Evolutionary conservation across 768 basidiomycete genomes (phyloP), one percentile per base, ranked within the genome.

Genomic region (Lactifluus rugatus): DNA sequence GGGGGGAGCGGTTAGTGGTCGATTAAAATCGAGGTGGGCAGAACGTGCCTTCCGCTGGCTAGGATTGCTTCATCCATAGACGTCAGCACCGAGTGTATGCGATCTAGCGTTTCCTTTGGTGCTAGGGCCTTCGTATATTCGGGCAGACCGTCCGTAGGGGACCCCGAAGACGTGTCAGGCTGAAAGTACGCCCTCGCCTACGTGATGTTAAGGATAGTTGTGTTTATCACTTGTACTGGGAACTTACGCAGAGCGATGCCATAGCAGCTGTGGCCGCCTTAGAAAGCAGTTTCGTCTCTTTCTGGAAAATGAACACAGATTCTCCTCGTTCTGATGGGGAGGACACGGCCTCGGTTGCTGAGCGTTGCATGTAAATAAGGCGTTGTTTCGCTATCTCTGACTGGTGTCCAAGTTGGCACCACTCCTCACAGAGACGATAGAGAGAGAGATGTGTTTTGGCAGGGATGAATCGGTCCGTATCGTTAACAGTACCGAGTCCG

Each of bases 391-490:
- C 79, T n/a, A 74, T 71, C 60, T 92, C 89, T 0, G 82, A 77
- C 64, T 89, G 83, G 31, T 82, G 78, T 5, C 90, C 93, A 47
- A 87, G 75, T 66, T 90, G 84, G 69, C 93, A 95, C 93, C 93
- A 96, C 65, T 93, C 91, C 70, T 94, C 91, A 64, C 91, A 93
- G 39, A 92, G 74, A 34, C 85, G 82, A 71, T 89, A 95, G 32
- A 95, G 71, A 2, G 85, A 78, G 7, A 93, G 77, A 66, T 91
- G 83, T 74, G 84, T 84, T 57, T 87, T 81, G 5, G 78, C 74
- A 1, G 87, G 83, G 52, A 89, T 81, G 67, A 90, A 89, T 5
- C 84, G 77, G 52, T 93, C 90, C 0, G 83, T 81, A 58, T 87
- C 84, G 50, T 84, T 83, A 28, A 91, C 74, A 34, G 76, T 76